A percentile compares a stretch with the other conserved stretches of the same genome.
Conservation (phyloP, 139 green algal species). For the Chlorella sp. region DNA sequence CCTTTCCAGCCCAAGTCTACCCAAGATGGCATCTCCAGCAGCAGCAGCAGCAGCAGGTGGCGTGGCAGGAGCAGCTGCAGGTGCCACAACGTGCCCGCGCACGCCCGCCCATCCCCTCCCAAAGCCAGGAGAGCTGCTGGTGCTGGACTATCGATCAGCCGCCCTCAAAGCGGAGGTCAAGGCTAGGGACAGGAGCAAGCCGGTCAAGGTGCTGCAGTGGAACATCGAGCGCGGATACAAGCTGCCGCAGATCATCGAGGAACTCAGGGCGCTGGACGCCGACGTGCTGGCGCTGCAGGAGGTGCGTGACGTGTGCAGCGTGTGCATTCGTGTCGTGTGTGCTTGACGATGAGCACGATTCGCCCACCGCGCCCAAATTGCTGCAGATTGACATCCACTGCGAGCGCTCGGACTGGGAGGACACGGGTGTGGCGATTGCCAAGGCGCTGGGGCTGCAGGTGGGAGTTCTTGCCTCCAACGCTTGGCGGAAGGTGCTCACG, state of each 20-base stretch:
- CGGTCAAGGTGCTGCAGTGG: slow-evolving; percentile 22
- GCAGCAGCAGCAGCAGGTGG: too few relatives aligned
- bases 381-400: slow-evolving; percentile 73
- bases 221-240: slow-evolving; percentile 79
- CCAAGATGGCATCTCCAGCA: too few relatives aligned
- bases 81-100: slow-evolving; percentile 1
- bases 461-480: too few relatives aligned
- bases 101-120: slow-evolving; percentile 4
- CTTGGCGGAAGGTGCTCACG: too few relatives aligned
- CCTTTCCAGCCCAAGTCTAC: too few relatives aligned
- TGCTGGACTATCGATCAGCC: slow-evolving; percentile 13
- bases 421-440: slow-evolving; percentile 60
- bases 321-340: neutral
- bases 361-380: too few relatives aligned
- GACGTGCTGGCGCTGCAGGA: slow-evolving; percentile 69
- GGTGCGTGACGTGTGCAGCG: neutral
- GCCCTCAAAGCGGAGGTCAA: neutral
- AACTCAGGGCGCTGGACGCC: slow-evolving; percentile 58
- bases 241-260: slow-evolving; percentile 60
- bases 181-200: neutral
- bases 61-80: too few relatives aligned
- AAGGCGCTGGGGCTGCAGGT: slow-evolving; percentile 47
- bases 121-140: slow-evolving; percentile 18
- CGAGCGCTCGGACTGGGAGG: slow-evolving; percentile 48
- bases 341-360: too few relatives aligned